A percentile compares a stretch with the other conserved stretches of the same genome.
Conservation (phyloP, 2,329 filamentous ascomycete species). For the Epichloe hybrida region DNA sequence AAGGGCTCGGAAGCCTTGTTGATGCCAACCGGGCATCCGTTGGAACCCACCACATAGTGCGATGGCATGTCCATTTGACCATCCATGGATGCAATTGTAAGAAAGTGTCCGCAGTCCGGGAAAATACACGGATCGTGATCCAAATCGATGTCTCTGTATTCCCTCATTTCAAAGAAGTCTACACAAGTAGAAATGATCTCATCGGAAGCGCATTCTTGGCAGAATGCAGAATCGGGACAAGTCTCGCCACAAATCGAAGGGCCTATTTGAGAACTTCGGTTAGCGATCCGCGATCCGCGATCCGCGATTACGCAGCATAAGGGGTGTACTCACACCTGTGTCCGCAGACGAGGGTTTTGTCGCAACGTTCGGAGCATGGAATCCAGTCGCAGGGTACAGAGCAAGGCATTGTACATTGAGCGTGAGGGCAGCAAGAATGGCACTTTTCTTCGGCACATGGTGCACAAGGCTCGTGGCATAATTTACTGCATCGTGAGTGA, state of each 20-base stretch:
- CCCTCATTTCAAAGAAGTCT: slow-evolving; percentile 40
- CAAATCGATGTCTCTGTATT: slow-evolving; percentile 44
- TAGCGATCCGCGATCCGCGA: too few relatives aligned
- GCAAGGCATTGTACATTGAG: slow-evolving; percentile 40
- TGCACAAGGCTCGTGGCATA: slow-evolving; percentile 45
- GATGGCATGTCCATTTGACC: slow-evolving; percentile 40
- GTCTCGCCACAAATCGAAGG: slow-evolving; percentile 51
- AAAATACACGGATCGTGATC: slow-evolving; percentile 48
- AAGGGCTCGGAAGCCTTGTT: slow-evolving; percentile 30
- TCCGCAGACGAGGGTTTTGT: slow-evolving; percentile 37
- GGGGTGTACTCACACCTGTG: slow-evolving; percentile 36
- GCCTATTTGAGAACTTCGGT: slow-evolving; percentile 6
- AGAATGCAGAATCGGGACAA: slow-evolving; percentile 40
- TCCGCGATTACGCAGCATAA: too few relatives aligned
- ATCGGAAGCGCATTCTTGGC: slow-evolving; percentile 38
- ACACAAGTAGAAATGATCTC: slow-evolving; percentile 33
- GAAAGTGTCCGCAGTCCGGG: slow-evolving; percentile 48
- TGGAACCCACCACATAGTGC: slow-evolving; percentile 30
- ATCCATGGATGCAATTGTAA: slow-evolving; percentile 48
- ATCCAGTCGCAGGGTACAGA: slow-evolving; percentile 54
- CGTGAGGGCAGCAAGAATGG: slow-evolving; percentile 40
- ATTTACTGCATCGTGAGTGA: slow-evolving; percentile 41
- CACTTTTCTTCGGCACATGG: slow-evolving; percentile 46
- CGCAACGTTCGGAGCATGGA: slow-evolving; percentile 50
- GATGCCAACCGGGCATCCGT: slow-evolving; percentile 20